Conservation (phyloP, 805 yeast species). For the Candida easanensis region DNA sequence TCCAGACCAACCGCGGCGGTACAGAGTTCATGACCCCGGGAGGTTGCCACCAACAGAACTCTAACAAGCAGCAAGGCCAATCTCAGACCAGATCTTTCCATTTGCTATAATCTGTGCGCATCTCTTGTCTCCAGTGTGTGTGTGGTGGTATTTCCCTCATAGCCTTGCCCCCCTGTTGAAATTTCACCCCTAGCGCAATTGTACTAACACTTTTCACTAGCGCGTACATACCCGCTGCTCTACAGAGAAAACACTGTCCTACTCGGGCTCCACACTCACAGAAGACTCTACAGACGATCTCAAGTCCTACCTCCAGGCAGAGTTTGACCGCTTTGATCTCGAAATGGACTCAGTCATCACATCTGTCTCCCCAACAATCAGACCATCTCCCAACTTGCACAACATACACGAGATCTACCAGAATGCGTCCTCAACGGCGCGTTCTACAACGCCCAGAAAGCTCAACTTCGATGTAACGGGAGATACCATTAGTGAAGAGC, state of each 20-base stretch:
- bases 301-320: conserved; percentile 9
- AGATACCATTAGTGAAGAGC: conserved; percentile 23
- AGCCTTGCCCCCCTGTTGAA: no score
- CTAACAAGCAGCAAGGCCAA: no score
- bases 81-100: no score
- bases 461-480: conserved; percentile 15
- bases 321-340: conserved; percentile 14
- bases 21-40: no score
- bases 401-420: conserved; percentile 22
- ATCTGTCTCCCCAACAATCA: conserved; percentile 14
- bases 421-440: conserved; percentile 12
- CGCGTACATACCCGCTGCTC: not conserved
- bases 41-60: no score
- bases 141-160: no score
- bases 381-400: conserved; percentile 21
- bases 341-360: conserved; percentile 11
- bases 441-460: conserved; percentile 9
- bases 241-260: not conserved
- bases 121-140: no score
- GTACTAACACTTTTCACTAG: not conserved
- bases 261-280: not conserved
- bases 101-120: no score
- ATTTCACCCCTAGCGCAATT: not conserved
- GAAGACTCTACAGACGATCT: conserved; percentile 12
- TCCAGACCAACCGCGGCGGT: no score